Evolutionary conservation across 768 basidiomycete species (phyloP).

Genomic region (Rhodotorula taiwanensis): DNA sequence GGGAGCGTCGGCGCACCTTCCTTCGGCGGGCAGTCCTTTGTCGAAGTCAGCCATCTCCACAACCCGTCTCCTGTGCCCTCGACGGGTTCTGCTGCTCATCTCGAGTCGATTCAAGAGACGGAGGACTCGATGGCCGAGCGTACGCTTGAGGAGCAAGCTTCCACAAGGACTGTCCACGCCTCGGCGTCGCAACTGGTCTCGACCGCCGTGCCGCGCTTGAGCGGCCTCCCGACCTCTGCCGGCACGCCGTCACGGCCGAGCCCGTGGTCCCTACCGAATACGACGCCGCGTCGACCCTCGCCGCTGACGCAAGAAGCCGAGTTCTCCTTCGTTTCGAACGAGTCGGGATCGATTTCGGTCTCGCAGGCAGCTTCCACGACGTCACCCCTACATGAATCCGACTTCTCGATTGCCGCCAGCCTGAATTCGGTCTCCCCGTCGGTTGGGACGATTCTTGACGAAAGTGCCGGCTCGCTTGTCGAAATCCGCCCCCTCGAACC

Average conservation of each 20-base stretch:
- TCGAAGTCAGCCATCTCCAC: not conserved
- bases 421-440: not conserved
- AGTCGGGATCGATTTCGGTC: not conserved
- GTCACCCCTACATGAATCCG: not conserved
- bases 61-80: not conserved
- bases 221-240: not conserved
- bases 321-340: not conserved
- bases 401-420: not conserved
- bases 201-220: not conserved
- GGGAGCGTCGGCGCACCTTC: not conserved
- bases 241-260: not conserved
- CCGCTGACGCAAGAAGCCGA: not conserved
- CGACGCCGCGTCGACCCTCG: not conserved
- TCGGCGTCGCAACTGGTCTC: not conserved
- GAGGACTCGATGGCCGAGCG: not conserved
- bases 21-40: conserved; percentile 3
- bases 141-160: no score
- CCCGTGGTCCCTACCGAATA: not conserved
- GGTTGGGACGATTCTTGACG: no score
- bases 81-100: not conserved
- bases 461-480: no score
- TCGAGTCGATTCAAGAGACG: no score
- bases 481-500: no score
- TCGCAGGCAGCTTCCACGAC: not conserved
- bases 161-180: no score